Base-by-base conservation (phyloP, 768 basidiomycete species). In the Lyophyllum shimeji region DNA sequence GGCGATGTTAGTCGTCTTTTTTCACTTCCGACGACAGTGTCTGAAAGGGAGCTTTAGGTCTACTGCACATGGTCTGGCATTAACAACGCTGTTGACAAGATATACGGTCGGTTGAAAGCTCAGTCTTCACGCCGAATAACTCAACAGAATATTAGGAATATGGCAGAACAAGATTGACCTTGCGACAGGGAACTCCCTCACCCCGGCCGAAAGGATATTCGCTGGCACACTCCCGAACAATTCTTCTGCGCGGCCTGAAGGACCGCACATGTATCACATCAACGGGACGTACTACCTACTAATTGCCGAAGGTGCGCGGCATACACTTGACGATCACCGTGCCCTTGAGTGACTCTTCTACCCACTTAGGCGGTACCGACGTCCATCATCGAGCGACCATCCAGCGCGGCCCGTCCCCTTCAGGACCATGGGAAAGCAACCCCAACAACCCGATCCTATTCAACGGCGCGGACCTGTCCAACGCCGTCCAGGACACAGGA, bases 381-480 rank as follows among this genome's bases (percentile, higher is more conserved):
- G 60, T 67, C 17, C 60, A 67, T 20, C 75, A 76, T 47, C 69
- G 69, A 12, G 52, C 70, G 1, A 75, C 75, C 3, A 71, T 76
- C 15, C 74, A 76, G 52, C 68, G 75, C 4, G 71, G 73, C 1
- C 69, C 68, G 2, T 64, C 68, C 17, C 72, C 75, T 13, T 72
- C 73, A 5, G 75, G 75, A 1, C 74, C 75, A 31, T 76, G 74
- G 74, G 74, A 75, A 60, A 71, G 60, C 62, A 73, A 75, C 45
- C 71, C 74, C 3, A 65, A 62, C 8, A 76, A 75, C 49, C 75
- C 75, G 2, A 71, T 76, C 46, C 51, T 76, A 17, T 75, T 69
- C 62, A 76, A 75, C 53, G 75, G 75, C 18, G 71, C 67, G 12
- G 55, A 76, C 52, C 52, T 71, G 18, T 61, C 65, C 13, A 60